Conservation (phyloP, 768 basidiomycete genomes). For the Amanita phalloides region DNA sequence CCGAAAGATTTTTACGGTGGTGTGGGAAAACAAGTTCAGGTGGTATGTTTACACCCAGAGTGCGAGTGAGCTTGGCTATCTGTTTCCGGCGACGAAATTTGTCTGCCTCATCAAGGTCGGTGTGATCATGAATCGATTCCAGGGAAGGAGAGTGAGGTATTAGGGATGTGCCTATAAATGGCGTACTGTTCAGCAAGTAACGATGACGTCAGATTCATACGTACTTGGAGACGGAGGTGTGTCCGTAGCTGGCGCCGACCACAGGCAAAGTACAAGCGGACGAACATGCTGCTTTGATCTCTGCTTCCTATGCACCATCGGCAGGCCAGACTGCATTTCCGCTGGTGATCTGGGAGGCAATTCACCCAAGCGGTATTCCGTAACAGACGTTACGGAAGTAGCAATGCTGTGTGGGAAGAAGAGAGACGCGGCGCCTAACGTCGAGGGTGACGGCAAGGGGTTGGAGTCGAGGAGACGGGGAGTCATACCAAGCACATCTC, state of each 20-base stretch:
- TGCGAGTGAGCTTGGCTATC: conserved; percentile 39
- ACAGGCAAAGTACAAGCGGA: neutral
- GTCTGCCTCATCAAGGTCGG: neutral
- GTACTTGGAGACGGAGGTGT: neutral
- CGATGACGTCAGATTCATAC: neutral
- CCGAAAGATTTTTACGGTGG: neutral
- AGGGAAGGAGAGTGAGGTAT: neutral
- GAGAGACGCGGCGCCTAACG: neutral
- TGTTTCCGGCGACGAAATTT: conserved; percentile 20
- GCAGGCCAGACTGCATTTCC: neutral
- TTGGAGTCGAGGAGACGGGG: conserved; percentile 22
- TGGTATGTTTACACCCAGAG: conserved; percentile 42
- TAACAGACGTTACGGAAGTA: neutral
- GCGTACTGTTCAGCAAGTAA: too few relatives aligned
- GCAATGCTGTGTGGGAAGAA: neutral
- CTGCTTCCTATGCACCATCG: neutral
- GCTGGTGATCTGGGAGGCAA: neutral
- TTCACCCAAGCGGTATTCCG: neutral
- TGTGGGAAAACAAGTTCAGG: conserved; percentile 29
- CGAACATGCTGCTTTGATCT: neutral
- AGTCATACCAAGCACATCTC: conserved; percentile 38
- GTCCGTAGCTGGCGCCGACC: neutral
- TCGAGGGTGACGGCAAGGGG: neutral
- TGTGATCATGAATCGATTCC: neutral
- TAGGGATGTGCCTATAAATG: neutral